These are phyloP conservation scores for Aspergillus hortae DNA, from an alignment of 2,329 filamentous ascomycete genomes.

Conservation along the genomic window DNA sequence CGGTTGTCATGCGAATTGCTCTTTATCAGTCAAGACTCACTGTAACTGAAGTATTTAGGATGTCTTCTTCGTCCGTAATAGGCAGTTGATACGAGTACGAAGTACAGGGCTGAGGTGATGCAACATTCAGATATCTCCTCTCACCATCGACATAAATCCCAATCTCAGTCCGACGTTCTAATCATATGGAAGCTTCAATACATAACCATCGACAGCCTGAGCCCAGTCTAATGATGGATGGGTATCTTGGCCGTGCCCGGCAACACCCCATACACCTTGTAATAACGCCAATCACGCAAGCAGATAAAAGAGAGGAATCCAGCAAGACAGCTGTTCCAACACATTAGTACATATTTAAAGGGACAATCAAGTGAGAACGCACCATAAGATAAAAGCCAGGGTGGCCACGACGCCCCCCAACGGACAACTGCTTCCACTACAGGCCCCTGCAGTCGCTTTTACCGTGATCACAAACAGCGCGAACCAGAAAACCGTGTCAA, in stretches of 20 bases:
- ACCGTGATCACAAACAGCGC: conserved; percentile 21
- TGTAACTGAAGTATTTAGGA: no score
- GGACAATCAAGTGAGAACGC: background rate
- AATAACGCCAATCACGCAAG: conserved; percentile 11
- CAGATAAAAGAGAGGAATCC: conserved; percentile 14
- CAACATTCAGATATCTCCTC: no score
- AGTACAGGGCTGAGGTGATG: no score
- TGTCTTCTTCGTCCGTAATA: no score
- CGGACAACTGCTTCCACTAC: conserved; percentile 14
- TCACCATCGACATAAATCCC: no score
- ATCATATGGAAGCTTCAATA: no score
- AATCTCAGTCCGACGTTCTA: no score
- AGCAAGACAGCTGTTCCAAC: conserved; percentile 5
- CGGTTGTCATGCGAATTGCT: no score
- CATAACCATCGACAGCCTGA: no score
- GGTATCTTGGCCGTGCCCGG: background rate
- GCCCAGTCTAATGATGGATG: background rate
- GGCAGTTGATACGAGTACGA: no score
- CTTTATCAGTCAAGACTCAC: no score
- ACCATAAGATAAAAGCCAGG: conserved; percentile 15
- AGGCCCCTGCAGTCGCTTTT: conserved; percentile 10
- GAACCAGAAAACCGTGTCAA: conserved; percentile 25
- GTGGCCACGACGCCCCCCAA: conserved; percentile 17
- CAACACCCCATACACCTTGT: conserved; percentile 9
- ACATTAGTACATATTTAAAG: no score